These are phyloP conservation scores for Cyclotella choctawhatcheeana DNA, from an alignment of 108 stramenopile genomes.

Conservation along the genomic window DNA sequence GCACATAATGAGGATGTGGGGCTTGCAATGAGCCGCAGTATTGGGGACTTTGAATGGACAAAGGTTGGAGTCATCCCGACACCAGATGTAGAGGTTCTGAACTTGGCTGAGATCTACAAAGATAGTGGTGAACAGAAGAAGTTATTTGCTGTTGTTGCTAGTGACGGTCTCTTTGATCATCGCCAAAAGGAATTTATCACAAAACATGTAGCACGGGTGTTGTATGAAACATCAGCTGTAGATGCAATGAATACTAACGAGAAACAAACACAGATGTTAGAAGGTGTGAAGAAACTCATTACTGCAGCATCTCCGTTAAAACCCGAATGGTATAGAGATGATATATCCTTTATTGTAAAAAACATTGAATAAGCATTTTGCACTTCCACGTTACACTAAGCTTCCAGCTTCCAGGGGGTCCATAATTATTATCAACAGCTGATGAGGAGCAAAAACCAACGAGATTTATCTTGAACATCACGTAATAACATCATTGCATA, in stretches of 20 bases:
- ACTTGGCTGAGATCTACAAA: constrained; percentile 44
- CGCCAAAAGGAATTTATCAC: constrained; percentile 59
- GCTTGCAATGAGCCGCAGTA: constrained; percentile 72
- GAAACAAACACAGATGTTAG: constrained; percentile 12
- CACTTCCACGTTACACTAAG: background rate
- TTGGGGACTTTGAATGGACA: constrained; percentile 77
- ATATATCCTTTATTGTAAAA: constrained; percentile 48
- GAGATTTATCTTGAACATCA: no score
- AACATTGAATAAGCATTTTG: constrained; percentile 17
- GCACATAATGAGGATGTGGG: constrained; percentile 60
- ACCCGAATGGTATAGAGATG: constrained; percentile 44
- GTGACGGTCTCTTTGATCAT: constrained; percentile 76
- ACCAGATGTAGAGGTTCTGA: constrained; percentile 62
- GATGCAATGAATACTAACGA: constrained; percentile 3
- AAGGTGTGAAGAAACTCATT: constrained; percentile 30
- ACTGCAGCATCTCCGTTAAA: constrained; percentile 43
- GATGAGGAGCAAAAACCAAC: no score
- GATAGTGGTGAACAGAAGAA: constrained; percentile 21
- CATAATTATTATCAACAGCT: no score
- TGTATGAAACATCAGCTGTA: constrained; percentile 29
- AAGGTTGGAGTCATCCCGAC: constrained; percentile 71
- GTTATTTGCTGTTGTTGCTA: constrained; percentile 66
- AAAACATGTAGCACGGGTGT: constrained; percentile 56
- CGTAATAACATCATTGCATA: no score
- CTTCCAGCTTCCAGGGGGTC: no score